phyloP scores from a whole-genome alignment of 1,284 basidiomycete species.

The Trichosporon coremiiforme region DNA sequence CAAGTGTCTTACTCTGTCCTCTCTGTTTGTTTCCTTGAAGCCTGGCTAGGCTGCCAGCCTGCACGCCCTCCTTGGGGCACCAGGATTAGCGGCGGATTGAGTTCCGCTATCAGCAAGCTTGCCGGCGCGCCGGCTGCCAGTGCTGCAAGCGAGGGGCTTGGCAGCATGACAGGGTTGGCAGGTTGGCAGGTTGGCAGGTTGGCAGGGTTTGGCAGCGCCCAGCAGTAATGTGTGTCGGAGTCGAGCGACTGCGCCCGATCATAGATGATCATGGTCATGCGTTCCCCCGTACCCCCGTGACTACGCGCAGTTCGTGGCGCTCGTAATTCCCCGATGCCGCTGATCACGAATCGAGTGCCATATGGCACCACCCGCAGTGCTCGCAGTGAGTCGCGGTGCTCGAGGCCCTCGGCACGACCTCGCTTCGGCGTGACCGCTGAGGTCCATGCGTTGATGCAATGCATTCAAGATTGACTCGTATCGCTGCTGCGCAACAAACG shows the following conservation, averaged over 20 bases:
- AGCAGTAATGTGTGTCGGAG: neutral
- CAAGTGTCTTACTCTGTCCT: neutral
- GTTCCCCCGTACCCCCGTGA: neutral
- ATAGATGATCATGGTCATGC: neutral
- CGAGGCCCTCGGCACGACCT: neutral
- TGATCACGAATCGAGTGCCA: neutral
- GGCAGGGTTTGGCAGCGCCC: neutral
- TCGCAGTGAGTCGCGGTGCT: no score
- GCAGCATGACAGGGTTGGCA: neutral
- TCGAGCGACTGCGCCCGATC: neutral
- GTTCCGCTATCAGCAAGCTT: neutral
- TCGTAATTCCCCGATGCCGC: constrained; percentile 3
- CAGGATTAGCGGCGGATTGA: no score
- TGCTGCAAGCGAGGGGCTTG: no score
- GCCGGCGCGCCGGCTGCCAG: no score
- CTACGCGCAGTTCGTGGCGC: neutral
- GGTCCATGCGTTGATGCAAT: neutral
- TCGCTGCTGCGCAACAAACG: neutral
- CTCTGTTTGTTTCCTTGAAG: neutral
- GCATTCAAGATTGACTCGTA: neutral
- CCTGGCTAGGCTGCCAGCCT: no score
- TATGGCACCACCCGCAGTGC: neutral
- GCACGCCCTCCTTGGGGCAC: no score
- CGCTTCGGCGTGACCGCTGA: neutral
- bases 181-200: neutral